Percentiles rank a stretch among this genome's conserved stretches.
Evolutionary conservation across 805 yeast species (phyloP).

Genomic region (Kluyveromyces siamensis): DNA sequence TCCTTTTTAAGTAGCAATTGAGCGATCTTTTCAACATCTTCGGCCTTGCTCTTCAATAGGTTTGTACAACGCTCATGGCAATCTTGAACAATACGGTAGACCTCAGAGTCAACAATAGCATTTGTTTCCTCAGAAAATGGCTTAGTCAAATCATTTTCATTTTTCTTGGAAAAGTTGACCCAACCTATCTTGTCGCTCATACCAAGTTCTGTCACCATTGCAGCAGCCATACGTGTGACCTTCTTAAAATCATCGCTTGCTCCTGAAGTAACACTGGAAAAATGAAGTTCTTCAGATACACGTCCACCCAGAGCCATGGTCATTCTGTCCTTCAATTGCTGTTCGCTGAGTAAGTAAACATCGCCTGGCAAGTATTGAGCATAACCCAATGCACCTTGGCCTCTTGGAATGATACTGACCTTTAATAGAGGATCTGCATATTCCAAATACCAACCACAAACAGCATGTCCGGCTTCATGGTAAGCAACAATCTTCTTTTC

Average conservation of each 20-base stretch:
- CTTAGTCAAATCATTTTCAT: slow-evolving; percentile 63
- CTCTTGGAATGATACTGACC: slow-evolving; percentile 92
- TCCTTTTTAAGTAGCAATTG: slow-evolving; percentile 79
- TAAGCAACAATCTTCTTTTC: slow-evolving; percentile 84
- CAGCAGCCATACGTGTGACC: slow-evolving; percentile 79
- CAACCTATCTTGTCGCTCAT: slow-evolving; percentile 79
- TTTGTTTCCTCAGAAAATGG: slow-evolving; percentile 89
- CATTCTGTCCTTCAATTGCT: slow-evolving; percentile 76
- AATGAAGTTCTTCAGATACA: slow-evolving; percentile 84
- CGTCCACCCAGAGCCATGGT: slow-evolving; percentile 93
- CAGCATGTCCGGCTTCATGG: slow-evolving; percentile 96
- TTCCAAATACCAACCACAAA: slow-evolving; percentile 86
- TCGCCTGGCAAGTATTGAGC: slow-evolving; percentile 93
- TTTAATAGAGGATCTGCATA: slow-evolving; percentile 86
- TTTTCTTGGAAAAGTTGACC: slow-evolving; percentile 55
- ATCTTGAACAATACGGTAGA: slow-evolving; percentile 65
- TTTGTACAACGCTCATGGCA: slow-evolving; percentile 63
- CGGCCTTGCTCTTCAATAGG: slow-evolving; percentile 61
- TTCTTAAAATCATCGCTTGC: slow-evolving; percentile 90
- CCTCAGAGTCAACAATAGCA: slow-evolving; percentile 70
- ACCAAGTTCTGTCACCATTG: slow-evolving; percentile 82
- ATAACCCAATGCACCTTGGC: slow-evolving; percentile 92
- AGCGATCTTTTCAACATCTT: slow-evolving; percentile 77
- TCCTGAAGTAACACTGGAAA: slow-evolving; percentile 81
- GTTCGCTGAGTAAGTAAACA: slow-evolving; percentile 65